A percentile compares a stretch with the other conserved stretches of the same genome.
phyloP scores from a whole-genome alignment of 345 rosid genomes.

The Eucalyptus albens region DNA sequence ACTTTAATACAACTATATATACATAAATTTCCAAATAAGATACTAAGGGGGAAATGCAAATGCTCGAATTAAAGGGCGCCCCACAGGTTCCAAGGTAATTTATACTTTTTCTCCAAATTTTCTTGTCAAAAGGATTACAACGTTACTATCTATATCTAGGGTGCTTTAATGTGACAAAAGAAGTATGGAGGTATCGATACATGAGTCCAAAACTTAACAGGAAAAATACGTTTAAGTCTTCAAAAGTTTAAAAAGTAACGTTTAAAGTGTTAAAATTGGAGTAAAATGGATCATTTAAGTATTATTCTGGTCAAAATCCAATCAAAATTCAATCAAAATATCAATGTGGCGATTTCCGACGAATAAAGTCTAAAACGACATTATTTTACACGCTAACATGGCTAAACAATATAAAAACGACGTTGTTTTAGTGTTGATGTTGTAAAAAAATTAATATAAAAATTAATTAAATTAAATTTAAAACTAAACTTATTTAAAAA shows the following conservation, averaged over 20 bases:
- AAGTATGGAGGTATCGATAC: accelerated
- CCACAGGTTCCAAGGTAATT: background rate
- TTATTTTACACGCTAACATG: accelerated
- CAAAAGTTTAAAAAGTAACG: accelerated
- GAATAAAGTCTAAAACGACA: accelerated
- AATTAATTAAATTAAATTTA: too few relatives aligned
- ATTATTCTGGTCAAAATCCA: accelerated
- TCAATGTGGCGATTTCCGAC: accelerated
- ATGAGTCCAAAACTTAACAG: accelerated
- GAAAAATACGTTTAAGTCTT: too few relatives aligned
- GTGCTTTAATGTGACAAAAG: background rate
- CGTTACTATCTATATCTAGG: accelerated
- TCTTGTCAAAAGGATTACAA: background rate
- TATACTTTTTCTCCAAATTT: background rate
- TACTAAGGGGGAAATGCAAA: background rate
- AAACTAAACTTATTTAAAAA: too few relatives aligned
- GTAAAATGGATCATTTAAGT: too few relatives aligned
- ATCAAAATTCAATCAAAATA: too few relatives aligned
- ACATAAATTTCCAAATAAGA: background rate
- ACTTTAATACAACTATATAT: background rate
- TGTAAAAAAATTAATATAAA: too few relatives aligned
- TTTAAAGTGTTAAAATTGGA: accelerated
- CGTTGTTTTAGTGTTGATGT: accelerated
- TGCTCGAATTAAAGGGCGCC: background rate
- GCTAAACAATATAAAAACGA: too few relatives aligned